A percentile compares a stretch with the other conserved stretches of the same genome.
phyloP scores from a whole-genome alignment of 2,329 filamentous ascomycete species.

The Aspergillus tamarii region DNA sequence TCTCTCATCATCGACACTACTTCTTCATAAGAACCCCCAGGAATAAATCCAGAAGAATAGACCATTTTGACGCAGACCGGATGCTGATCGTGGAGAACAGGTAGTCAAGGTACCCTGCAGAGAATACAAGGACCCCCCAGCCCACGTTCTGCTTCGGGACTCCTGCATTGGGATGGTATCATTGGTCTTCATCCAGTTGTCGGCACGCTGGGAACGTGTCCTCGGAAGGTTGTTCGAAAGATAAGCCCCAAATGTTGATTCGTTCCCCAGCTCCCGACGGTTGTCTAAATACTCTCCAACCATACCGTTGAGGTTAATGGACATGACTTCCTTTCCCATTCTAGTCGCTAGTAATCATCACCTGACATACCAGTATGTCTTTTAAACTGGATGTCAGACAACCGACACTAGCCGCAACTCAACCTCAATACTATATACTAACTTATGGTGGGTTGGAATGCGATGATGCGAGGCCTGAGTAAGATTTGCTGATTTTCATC shows the following conservation, averaged over 20 bases:
- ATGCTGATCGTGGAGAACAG: background rate
- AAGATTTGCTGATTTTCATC: background rate
- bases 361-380: background rate
- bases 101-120: background rate
- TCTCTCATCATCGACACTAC: background rate
- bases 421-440: background rate
- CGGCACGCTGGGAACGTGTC: background rate
- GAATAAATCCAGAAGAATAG: background rate
- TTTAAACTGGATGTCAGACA: background rate
- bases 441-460: background rate
- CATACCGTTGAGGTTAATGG: background rate
- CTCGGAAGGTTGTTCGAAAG: constrained; percentile 3
- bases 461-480: background rate
- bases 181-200: background rate
- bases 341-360: background rate
- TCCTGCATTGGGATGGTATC: constrained; percentile 2
- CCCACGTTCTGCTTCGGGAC: constrained; percentile 6
- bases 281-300: constrained; percentile 1
- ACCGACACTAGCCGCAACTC: constrained; percentile 5
- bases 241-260: constrained; percentile 5
- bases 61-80: background rate
- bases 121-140: background rate
- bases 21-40: background rate
- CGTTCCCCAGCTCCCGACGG: background rate
- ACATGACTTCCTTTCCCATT: background rate